These are phyloP conservation scores for Zygosaccharomyces pseudorouxii DNA, from an alignment of 805 yeast genomes.

Conservation along the genomic window DNA sequence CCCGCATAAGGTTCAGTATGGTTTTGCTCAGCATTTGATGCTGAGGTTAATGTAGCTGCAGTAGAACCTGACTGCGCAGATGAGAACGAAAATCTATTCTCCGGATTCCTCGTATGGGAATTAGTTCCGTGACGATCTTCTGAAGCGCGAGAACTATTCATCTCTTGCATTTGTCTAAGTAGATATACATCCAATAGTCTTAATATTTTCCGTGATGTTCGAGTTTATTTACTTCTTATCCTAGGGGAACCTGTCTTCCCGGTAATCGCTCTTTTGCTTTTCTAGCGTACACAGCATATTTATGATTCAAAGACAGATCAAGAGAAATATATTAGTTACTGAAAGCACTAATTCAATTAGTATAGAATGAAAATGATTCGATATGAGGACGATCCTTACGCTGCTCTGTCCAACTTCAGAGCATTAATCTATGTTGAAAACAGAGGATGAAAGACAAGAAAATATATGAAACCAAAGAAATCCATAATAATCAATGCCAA, in stretches of 20 bases:
- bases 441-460: no score
- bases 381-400: no score
- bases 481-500: no score
- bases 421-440: no score
- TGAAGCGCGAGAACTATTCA: slow-evolving; percentile 9
- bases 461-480: no score
- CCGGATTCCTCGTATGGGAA: slow-evolving; percentile 4
- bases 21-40: slow-evolving; percentile 47
- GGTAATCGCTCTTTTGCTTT: slow-evolving; percentile 1
- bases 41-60: slow-evolving; percentile 29
- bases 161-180: background rate
- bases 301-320: background rate
- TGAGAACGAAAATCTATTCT: slow-evolving; percentile 29
- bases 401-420: no score
- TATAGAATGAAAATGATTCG: no score
- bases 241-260: background rate
- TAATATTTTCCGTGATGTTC: background rate
- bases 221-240: background rate
- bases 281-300: background rate
- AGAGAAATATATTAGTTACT: background rate
- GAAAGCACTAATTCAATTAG: no score
- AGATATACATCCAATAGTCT: background rate
- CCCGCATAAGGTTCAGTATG: slow-evolving; percentile 72
- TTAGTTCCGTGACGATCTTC: slow-evolving; percentile 5
- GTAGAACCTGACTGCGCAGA: slow-evolving; percentile 34